These are phyloP conservation scores for Setomelanomma holmii DNA, from an alignment of 2,329 filamentous ascomycete genomes.

Conservation along the genomic window DNA sequence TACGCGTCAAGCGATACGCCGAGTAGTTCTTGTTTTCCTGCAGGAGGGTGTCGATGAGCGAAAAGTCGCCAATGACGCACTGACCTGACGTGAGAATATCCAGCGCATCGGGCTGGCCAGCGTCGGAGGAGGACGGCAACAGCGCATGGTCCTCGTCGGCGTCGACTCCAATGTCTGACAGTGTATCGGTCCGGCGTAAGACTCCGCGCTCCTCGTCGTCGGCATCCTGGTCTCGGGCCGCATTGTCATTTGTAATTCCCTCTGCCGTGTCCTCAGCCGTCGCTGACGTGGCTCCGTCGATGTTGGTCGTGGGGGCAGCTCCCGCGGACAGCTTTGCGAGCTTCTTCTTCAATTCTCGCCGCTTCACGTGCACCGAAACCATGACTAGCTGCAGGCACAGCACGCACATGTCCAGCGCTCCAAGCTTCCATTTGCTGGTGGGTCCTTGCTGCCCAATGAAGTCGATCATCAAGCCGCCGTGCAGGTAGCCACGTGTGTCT, in stretches of 20 bases:
- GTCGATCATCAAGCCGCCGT: conserved; percentile 69
- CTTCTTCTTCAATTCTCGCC: conserved; percentile 55
- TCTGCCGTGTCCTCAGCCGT: conserved; percentile 11
- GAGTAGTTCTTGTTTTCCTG: conserved; percentile 52
- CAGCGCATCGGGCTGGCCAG: conserved; percentile 42
- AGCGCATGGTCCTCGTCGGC: conserved; percentile 44
- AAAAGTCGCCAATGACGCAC: conserved; percentile 54
- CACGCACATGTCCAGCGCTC: conserved; percentile 62
- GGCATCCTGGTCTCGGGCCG: conserved; percentile 57
- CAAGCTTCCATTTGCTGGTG: conserved; percentile 60
- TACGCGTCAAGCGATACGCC: conserved; percentile 37
- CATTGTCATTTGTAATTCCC: conserved; percentile 10
- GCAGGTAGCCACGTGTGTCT: conserved; percentile 61
- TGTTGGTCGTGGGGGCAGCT: conserved; percentile 15
- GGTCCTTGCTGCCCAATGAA: conserved; percentile 69
- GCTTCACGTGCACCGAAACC: conserved; percentile 62
- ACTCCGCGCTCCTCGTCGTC: conserved; percentile 68
- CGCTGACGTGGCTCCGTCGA: conserved; percentile 14
- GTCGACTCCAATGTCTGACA: conserved; percentile 51
- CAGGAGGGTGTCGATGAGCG: conserved; percentile 50
- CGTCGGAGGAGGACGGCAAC: conserved; percentile 36
- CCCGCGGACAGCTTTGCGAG: conserved; percentile 34
- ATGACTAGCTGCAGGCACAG: conserved; percentile 64
- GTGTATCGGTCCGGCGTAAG: conserved; percentile 48
- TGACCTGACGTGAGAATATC: conserved; percentile 57